Conservation (phyloP, 2,329 filamentous ascomycete species). For the Aspergillus unguis region DNA sequence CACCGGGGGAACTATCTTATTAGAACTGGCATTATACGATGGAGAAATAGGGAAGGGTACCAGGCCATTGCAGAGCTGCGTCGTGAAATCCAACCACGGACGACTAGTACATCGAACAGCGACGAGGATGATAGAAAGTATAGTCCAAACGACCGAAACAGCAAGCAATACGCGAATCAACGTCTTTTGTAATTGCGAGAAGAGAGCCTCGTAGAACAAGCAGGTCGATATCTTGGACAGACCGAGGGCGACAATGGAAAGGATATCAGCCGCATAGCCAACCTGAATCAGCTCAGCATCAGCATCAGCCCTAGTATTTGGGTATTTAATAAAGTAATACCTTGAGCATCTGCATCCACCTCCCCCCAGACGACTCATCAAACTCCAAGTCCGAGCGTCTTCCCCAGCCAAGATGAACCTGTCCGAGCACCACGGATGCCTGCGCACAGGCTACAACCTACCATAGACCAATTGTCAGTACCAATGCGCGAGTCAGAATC, state of each 20-base stretch:
- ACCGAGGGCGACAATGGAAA: slow-evolving; percentile 41
- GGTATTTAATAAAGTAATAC: slow-evolving; percentile 20
- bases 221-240: slow-evolving; percentile 40
- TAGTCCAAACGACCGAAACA: slow-evolving; percentile 28
- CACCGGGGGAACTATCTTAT: slow-evolving; percentile 36
- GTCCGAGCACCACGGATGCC: slow-evolving; percentile 36
- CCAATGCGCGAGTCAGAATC: not conserved
- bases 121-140: slow-evolving; percentile 37
- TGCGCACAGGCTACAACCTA: slow-evolving; percentile 38
- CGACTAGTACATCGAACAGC: slow-evolving; percentile 34
- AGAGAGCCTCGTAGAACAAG: slow-evolving; percentile 21
- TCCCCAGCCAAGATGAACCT: slow-evolving; percentile 42
- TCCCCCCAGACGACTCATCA: not conserved
- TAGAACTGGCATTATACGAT: not conserved
- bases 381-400: slow-evolving; percentile 14
- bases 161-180: slow-evolving; percentile 25
- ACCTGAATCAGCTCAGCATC: slow-evolving; percentile 19
- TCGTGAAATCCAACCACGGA: slow-evolving; percentile 36
- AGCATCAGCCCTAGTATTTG: slow-evolving; percentile 3
- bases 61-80: slow-evolving; percentile 26
- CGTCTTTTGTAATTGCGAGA: slow-evolving; percentile 12
- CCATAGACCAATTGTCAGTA: not conserved
- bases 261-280: slow-evolving; percentile 39
- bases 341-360: slow-evolving; percentile 33
- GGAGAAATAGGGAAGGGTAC: slow-evolving; percentile 20